Conservation (phyloP, 192 early-diverging fungal genomes). For the Glomus cerebriforme region DNA sequence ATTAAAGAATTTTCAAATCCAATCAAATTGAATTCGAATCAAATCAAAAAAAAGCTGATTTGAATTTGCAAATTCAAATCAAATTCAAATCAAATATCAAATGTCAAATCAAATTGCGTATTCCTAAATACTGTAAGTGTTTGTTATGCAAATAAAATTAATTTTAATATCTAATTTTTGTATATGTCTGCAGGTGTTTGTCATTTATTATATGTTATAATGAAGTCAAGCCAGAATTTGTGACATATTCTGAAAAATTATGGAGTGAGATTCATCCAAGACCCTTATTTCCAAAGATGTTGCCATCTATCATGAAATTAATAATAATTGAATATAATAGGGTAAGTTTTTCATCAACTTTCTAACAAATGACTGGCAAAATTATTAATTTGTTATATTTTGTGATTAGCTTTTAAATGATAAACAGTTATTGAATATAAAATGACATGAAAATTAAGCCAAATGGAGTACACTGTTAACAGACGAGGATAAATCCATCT, state of each 20-base stretch:
- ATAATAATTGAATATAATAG: slow-evolving; percentile 4
- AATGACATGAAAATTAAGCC: neutral
- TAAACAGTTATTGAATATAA: slow-evolving; percentile 12
- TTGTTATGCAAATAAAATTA: neutral
- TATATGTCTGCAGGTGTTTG: slow-evolving; percentile 22
- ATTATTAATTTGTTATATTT: slow-evolving; percentile 24
- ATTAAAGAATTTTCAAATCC: too few relatives aligned
- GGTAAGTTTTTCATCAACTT: neutral
- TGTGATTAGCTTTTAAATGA: slow-evolving; percentile 24
- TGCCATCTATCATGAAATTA: neutral
- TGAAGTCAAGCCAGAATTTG: slow-evolving; percentile 16
- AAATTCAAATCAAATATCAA: too few relatives aligned
- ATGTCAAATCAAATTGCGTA: too few relatives aligned
- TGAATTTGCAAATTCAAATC: too few relatives aligned
- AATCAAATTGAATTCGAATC: too few relatives aligned
- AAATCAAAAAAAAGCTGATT: too few relatives aligned
- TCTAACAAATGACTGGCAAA: neutral
- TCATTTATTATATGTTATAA: slow-evolving; percentile 14
- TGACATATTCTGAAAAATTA: slow-evolving; percentile 7
- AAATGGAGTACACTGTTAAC: neutral
- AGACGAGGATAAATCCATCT: slow-evolving; percentile 11
- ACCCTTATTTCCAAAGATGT: neutral
- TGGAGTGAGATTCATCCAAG: slow-evolving; percentile 14
- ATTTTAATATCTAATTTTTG: slow-evolving; percentile 26
- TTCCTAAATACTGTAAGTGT: slow-evolving; percentile 12